phyloP scores from a whole-genome alignment of 257 asterid genomes.

The Marsdenia floribunda region DNA sequence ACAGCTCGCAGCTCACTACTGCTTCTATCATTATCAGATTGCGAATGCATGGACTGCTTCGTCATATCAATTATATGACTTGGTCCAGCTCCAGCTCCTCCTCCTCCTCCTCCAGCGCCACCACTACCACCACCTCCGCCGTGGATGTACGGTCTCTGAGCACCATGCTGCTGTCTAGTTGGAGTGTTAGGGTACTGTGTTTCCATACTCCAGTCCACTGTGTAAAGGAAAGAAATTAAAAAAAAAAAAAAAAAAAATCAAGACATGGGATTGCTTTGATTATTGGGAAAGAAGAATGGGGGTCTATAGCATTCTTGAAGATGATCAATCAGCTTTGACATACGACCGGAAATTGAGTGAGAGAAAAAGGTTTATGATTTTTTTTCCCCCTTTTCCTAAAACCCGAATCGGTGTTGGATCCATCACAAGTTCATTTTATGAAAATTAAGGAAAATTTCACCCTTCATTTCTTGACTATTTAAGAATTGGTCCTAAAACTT shows the following conservation, averaged over 20 bases:
- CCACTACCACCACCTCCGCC: constrained; percentile 27
- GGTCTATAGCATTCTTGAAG: constrained; percentile 4
- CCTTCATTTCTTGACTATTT: no score
- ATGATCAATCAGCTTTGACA: neutral
- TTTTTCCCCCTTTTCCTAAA: neutral
- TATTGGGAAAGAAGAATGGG: neutral
- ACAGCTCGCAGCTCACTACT: constrained; percentile 45
- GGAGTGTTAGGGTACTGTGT: constrained; percentile 19
- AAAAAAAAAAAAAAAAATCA: neutral
- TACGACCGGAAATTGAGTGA: neutral
- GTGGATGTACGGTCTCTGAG: constrained; percentile 25
- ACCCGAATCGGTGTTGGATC: neutral
- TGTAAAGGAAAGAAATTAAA: neutral
- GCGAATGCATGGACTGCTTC: constrained; percentile 42
- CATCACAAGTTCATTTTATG: no score
- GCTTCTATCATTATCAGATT: constrained; percentile 37
- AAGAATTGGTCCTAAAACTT: no score
- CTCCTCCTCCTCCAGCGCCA: constrained; percentile 24
- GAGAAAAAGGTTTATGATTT: neutral
- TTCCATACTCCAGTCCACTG: constrained; percentile 17
- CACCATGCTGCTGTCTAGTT: constrained; percentile 22
- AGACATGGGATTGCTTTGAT: neutral
- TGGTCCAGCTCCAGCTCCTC: constrained; percentile 28
- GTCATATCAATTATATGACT: constrained; percentile 48
- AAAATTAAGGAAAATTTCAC: no score